Percentiles rank a stretch among this genome's conserved stretches.
phyloP scores from a whole-genome alignment of 2,329 filamentous ascomycete genomes.

The Aspergillus novofumigatus region DNA sequence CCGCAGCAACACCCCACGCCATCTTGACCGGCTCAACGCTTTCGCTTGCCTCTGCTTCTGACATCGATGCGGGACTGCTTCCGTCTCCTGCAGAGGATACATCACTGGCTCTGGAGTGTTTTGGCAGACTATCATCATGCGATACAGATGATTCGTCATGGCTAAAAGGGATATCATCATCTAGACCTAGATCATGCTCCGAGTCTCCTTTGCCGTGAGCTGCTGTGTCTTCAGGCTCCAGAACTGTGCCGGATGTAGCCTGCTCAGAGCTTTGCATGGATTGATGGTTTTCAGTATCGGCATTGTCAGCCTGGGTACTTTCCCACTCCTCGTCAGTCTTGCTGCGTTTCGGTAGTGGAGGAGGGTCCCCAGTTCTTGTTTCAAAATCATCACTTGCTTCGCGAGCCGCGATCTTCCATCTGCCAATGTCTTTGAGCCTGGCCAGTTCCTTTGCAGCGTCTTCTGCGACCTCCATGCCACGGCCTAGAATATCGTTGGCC shows the following conservation, averaged over 20 bases:
- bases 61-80: constrained; percentile 1
- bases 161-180: background rate
- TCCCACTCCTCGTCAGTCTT: background rate
- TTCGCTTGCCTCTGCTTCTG: background rate
- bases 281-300: too few relatives aligned
- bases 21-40: background rate
- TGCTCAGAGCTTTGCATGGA: too few relatives aligned
- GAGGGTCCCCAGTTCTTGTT: constrained; percentile 48
- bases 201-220: background rate
- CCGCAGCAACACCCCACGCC: constrained; percentile 53
- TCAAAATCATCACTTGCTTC: constrained; percentile 79
- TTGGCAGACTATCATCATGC: background rate
- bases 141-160: background rate
- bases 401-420: constrained; percentile 73
- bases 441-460: constrained; percentile 74
- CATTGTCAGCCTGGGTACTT: background rate
- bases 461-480: constrained; percentile 76
- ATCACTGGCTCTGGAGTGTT: background rate
- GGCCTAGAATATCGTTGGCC: constrained; percentile 66
- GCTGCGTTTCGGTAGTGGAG: constrained; percentile 23
- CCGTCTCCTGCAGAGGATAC: constrained; percentile 13
- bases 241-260: too few relatives aligned
- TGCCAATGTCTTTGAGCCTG: constrained; percentile 75
- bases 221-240: too few relatives aligned
- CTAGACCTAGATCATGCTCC: background rate